These are phyloP conservation scores for Penicillium hordei DNA, from an alignment of 2,329 filamentous ascomycete species.

Conservation along the genomic window DNA sequence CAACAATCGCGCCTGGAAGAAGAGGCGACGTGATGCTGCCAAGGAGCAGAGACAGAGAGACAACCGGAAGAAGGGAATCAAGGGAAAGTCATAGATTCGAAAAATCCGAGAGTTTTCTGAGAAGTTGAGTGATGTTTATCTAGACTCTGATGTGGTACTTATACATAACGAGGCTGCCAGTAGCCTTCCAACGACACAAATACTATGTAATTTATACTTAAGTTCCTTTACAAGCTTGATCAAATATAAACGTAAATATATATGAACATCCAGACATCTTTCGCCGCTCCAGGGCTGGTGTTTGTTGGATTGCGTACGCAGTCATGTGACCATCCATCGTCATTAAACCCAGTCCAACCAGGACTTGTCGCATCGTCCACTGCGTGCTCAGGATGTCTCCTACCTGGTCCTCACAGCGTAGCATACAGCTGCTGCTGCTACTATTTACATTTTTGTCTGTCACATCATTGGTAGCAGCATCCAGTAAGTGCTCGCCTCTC, in stretches of 20 bases:
- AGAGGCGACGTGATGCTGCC: constrained; percentile 57
- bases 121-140: neutral
- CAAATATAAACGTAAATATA: neutral
- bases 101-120: neutral
- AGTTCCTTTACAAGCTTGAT: neutral
- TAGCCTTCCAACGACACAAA: neutral
- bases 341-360: constrained; percentile 4
- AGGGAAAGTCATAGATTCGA: constrained; percentile 32
- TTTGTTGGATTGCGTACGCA: constrained; percentile 1
- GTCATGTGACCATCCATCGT: constrained; percentile 18
- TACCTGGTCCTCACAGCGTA: constrained; percentile 23
- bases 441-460: constrained; percentile 28
- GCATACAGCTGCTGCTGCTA: constrained; percentile 25
- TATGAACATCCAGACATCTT: neutral
- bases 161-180: neutral
- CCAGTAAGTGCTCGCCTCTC: constrained; percentile 31
- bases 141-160: neutral
- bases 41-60: constrained; percentile 62
- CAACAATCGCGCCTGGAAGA: constrained; percentile 54
- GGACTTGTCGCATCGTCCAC: constrained; percentile 4
- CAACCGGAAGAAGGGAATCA: constrained; percentile 54
- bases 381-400: constrained; percentile 15
- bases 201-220: neutral
- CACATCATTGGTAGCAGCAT: constrained; percentile 33
- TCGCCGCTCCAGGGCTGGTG: neutral